Evolutionary conservation across 306 rosid genomes (phyloP).

Genomic region (Sindora glabra): DNA sequence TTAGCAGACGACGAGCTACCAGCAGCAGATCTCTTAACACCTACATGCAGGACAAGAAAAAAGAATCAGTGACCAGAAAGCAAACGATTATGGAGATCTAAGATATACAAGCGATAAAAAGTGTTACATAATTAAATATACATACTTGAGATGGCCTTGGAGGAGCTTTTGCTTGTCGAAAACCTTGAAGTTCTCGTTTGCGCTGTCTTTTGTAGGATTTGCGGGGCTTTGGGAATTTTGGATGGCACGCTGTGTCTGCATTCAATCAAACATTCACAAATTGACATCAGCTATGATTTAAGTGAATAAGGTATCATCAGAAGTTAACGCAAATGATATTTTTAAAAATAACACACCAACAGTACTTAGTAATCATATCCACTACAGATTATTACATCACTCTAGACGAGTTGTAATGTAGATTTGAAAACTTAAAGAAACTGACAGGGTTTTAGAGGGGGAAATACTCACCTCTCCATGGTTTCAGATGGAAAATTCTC

Average conservation of each 20-base stretch:
- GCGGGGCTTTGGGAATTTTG: slow-evolving; percentile 54
- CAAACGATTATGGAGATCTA: background rate
- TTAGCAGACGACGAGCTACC: slow-evolving; percentile 57
- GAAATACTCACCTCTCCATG: slow-evolving; percentile 44
- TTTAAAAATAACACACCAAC: background rate
- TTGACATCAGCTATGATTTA: background rate
- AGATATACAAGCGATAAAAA: background rate
- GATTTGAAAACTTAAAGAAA: background rate
- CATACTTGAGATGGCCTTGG: slow-evolving; percentile 61
- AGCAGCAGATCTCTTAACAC: slow-evolving; percentile 37
- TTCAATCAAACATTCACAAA: slow-evolving; percentile 14
- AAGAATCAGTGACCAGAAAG: slow-evolving; percentile 8
- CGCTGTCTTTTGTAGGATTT: slow-evolving; percentile 26
- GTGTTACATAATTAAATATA: slow-evolving; percentile 1
- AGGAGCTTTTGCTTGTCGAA: slow-evolving; percentile 57
- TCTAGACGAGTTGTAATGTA: background rate
- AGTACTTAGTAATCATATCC: background rate
- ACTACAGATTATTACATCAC: too few relatives aligned
- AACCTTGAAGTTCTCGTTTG: slow-evolving; percentile 45
- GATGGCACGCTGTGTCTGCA: slow-evolving; percentile 48
- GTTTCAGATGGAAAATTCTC: slow-evolving; percentile 24
- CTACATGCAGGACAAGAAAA: slow-evolving; percentile 31
- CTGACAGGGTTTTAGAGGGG: too few relatives aligned
- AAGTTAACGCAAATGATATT: background rate
- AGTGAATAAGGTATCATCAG: background rate